Base-by-base conservation (phyloP, 495 filamentous ascomycete genomes). In the Parmelia sp. region DNA sequence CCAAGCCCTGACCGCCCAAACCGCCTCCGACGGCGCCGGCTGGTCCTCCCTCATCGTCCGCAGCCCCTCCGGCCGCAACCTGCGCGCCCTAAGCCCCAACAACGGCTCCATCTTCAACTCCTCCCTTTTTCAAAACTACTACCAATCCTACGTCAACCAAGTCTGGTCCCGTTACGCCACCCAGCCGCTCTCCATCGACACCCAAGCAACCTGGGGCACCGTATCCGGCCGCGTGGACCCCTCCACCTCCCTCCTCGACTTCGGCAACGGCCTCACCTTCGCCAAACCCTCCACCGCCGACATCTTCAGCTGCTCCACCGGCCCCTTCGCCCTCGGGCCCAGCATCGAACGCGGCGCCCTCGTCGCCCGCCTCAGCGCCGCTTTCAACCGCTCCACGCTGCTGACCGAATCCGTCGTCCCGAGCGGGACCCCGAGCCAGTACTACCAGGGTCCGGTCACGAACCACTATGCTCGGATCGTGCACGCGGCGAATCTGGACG, bases 391-490 rank as follows among this genome's bases (percentile, higher is more conserved):
- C 23, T 83, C 81, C 8, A 89, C 86, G 27, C 68, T 90, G 56
- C 71, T 89, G 49, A 64, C 66, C 15, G 71, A 82, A 61, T 51
- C 73, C 4, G 61, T 71, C 49, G 80, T 84, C 69, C 86, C 86
- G 7, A 76, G 77, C 19, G 78, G 79, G 58, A 69, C 62, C 0
- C 75, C 79, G 4, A 66, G 70, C 0, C 71, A 69, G 23, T 88
- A 86, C 69, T 90, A 89, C 69, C 65, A 73, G 60, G 71, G 80
- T 17, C 57, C 68, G 7, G 74, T 83, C 42, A 90, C 89, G 31
- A 92, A 92, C 66, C 87, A 91, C 72, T 92, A 90, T 69, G 74
- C 85, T 23, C 72, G 86, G 19, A 80, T 91, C 63, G 80, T 87
- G 62, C 89, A 92, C 74, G 77, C 71, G 33, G 79, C 79, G 45